Percentiles rank a stretch among this genome's conserved stretches.
Conservation (phyloP, 1,139 yeast species). For the Yamadazyma pseudoaaseri region DNA sequence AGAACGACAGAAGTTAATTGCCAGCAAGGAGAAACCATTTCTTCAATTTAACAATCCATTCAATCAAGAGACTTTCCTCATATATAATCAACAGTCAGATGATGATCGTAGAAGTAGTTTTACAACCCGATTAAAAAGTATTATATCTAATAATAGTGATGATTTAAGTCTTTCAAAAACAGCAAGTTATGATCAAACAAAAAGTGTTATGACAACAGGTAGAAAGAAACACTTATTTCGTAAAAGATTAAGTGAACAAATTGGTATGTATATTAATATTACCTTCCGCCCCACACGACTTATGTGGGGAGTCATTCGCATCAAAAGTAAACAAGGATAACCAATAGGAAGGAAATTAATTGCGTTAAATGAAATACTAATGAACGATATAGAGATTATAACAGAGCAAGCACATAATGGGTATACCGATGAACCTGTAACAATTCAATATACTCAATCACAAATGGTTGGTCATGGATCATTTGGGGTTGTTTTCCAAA, state of each 20-base stretch:
- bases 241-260: conserved; percentile 18
- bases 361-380: conserved; percentile 26
- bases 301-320: conserved; percentile 1
- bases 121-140: conserved; percentile 12
- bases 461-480: conserved; percentile 97
- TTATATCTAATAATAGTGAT: conserved; percentile 15
- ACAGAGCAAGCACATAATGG: conserved; percentile 77
- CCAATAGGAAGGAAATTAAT: conserved; percentile 1
- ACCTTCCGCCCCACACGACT: not conserved
- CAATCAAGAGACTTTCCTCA: conserved; percentile 9
- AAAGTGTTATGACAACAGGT: conserved; percentile 29
- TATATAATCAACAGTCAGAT: conserved; percentile 5
- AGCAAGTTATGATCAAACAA: conserved; percentile 38
- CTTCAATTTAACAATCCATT: conserved; percentile 15
- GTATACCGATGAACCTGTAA: conserved; percentile 60
- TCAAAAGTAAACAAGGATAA: conserved; percentile 2
- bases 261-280: conserved; percentile 35
- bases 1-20: conserved; percentile 9
- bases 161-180: conserved; percentile 15
- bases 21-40: conserved; percentile 11
- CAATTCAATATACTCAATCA: conserved; percentile 67
- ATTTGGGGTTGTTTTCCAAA: conserved; percentile 93
- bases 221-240: conserved; percentile 17
- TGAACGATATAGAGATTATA: conserved; percentile 56
- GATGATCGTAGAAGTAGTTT: conserved; percentile 16